Base-by-base conservation (phyloP, 495 filamentous ascomycete species). In the Xylaria cubensis region DNA sequence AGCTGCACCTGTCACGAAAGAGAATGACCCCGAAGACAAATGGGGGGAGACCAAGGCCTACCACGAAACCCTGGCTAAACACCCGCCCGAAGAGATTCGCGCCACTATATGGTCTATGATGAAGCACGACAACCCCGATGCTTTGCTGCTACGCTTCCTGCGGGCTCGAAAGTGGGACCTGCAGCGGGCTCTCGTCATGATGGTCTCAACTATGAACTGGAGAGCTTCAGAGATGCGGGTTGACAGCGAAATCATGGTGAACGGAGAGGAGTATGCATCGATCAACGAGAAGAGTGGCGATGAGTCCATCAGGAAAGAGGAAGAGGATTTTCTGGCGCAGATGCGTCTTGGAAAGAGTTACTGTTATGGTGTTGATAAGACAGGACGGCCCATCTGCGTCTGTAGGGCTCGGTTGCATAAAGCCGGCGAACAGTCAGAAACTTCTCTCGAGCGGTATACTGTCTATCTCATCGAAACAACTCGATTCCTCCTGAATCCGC, bases 141-240 rank as follows among this genome's bases (percentile, higher is more conserved):
- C 88, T 9, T 85, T 99, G 34, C 85, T 97, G 15, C 84, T 99
- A 66, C 90, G 96, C 36, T 99, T 98, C 82, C 84, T 99, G 69
- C 88, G 96, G 51, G 96, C 96, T 10, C 88, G 96, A 46, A 99
- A 98, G 82, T 99, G 96, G 96, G 93, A 99, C 78, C 89, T 97
- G 39, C 92, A 97, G 59, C 94, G 93, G 75, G 95, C 96, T 21
- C 85, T 99, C 17, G 88, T 98, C 71, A 99, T 99, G 96, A 79
- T 97, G 80, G 88, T 99, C 46, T 92, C 93, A 6, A 97, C 96
- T 4, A 94, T 98, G 87, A 91, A 92, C 78, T 99, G 96, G 96
- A 89, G 96, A 72, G 78, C 88, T 63, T 83, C 86, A 70, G 94
- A 97, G 70, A 90, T 94, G 80, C 90, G 93, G 71, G 94, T 98